Evolutionary conservation across 345 rosid genomes (phyloP).

Genomic region (Limnanthes douglasii): DNA sequence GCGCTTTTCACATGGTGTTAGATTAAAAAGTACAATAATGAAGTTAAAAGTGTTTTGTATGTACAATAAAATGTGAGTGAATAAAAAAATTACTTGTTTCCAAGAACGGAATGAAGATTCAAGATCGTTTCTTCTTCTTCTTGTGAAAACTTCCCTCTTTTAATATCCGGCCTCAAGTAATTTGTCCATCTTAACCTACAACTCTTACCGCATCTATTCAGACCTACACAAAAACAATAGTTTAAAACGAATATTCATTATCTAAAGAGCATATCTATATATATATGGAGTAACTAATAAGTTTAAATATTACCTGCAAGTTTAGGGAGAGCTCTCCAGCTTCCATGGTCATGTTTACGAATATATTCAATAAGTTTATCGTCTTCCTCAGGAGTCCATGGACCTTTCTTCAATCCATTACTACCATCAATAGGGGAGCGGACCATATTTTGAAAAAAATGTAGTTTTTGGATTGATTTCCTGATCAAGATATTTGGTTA

Average conservation of each 20-base stretch:
- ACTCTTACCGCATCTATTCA: slow-evolving; percentile 78
- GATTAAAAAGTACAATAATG: too few species aligned
- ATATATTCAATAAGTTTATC: slow-evolving; percentile 33
- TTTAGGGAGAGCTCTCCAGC: slow-evolving; percentile 46
- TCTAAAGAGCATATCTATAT: too few species aligned
- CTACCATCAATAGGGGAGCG: too few species aligned
- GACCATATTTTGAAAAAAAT: too few species aligned
- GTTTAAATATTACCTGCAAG: slow-evolving; percentile 51
- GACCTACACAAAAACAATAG: too few species aligned
- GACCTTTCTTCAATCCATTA: slow-evolving; percentile 49
- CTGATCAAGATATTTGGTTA: too few species aligned
- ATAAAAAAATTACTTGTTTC: slow-evolving; percentile 39
- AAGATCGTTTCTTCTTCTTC: slow-evolving; percentile 71
- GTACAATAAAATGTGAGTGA: too few species aligned
- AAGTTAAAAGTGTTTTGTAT: too few species aligned
- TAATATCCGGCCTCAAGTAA: slow-evolving; percentile 66
- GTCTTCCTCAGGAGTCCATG: slow-evolving; percentile 60
- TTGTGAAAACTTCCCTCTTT: slow-evolving; percentile 65
- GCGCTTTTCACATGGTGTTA: too few species aligned
- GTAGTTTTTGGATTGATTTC: too few species aligned
- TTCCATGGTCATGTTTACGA: slow-evolving; percentile 36
- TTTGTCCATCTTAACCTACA: slow-evolving; percentile 80
- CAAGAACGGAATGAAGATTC: slow-evolving; percentile 64
- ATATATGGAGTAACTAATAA: too few species aligned
- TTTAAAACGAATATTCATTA: too few species aligned